Evolutionary conservation across 495 filamentous ascomycete species (phyloP).

Genomic region (Lasiosphaeria hispida): DNA sequence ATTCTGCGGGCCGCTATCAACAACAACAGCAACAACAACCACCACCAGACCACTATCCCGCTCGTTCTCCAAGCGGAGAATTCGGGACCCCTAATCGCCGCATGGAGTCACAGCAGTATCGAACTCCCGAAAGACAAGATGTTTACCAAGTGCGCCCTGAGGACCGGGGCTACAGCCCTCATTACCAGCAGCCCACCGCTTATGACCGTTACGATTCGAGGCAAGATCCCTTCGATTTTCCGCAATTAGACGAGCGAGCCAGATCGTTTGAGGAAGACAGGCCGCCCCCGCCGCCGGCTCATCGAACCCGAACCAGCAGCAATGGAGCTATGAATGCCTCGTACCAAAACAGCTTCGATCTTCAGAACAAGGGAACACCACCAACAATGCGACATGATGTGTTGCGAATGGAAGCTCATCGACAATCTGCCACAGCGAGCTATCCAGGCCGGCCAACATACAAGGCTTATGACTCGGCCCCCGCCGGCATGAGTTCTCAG

Average conservation of each 20-base stretch:
- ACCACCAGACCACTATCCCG: slow-evolving; percentile 29
- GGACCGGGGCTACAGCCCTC: slow-evolving; percentile 25
- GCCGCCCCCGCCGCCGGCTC: slow-evolving; percentile 47
- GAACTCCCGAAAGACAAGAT: slow-evolving; percentile 33
- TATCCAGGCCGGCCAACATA: slow-evolving; percentile 50
- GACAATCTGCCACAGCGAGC: slow-evolving; percentile 37
- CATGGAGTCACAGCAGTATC: slow-evolving; percentile 32
- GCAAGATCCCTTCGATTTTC: slow-evolving; percentile 21
- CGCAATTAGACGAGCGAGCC: slow-evolving; percentile 14
- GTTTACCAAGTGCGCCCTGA: slow-evolving; percentile 31
- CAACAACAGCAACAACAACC: slow-evolving; percentile 28
- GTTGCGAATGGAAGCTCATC: slow-evolving; percentile 46
- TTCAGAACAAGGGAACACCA: slow-evolving; percentile 30
- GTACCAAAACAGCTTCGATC: slow-evolving; percentile 33
- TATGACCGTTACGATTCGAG: slow-evolving; percentile 25
- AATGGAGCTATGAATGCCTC: slow-evolving; percentile 33
- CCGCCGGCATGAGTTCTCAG: slow-evolving; percentile 27
- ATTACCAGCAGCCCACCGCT: slow-evolving; percentile 17
- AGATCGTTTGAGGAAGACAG: slow-evolving; percentile 30
- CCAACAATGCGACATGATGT: slow-evolving; percentile 49
- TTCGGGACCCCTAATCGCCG: slow-evolving; percentile 31
- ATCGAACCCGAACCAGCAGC: slow-evolving; percentile 40
- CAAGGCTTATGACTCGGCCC: slow-evolving; percentile 44
- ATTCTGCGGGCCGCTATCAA: slow-evolving; percentile 26
- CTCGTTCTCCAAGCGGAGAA: slow-evolving; percentile 24